Evolutionary conservation across 2,329 filamentous ascomycete species (phyloP).

Genomic region (Orbilia javanica): DNA sequence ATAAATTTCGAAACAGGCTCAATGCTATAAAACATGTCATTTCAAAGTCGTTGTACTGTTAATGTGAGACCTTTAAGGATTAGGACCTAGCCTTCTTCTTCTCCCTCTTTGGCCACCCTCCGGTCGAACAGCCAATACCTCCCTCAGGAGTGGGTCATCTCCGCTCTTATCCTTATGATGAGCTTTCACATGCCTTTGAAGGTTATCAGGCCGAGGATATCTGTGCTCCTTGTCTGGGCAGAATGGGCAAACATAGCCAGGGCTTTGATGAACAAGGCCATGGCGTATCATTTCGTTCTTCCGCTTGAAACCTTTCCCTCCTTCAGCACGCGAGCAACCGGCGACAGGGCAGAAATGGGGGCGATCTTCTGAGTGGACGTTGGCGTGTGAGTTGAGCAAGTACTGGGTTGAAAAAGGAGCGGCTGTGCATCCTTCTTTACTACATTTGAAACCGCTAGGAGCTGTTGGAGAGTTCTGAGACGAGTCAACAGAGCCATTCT

Average conservation of each 20-base stretch:
- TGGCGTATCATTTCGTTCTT: slow-evolving; percentile 81
- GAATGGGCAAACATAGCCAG: slow-evolving; percentile 95
- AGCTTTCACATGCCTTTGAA: slow-evolving; percentile 93
- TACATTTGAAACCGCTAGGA: slow-evolving; percentile 61
- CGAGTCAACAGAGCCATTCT: slow-evolving; percentile 49
- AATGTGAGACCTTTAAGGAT: slow-evolving; percentile 19
- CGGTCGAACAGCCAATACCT: slow-evolving; percentile 85
- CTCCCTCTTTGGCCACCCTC: slow-evolving; percentile 86
- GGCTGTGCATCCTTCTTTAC: slow-evolving; percentile 75
- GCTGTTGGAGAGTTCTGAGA: slow-evolving; percentile 44
- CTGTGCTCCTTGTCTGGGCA: slow-evolving; percentile 93
- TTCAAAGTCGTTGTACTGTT: slow-evolving; percentile 11
- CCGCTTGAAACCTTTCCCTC: slow-evolving; percentile 77
- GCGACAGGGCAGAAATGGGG: slow-evolving; percentile 76
- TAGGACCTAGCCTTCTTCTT: slow-evolving; percentile 68
- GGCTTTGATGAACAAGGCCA: slow-evolving; percentile 91
- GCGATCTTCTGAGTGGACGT: slow-evolving; percentile 75
- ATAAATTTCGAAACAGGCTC: slow-evolving; percentile 31
- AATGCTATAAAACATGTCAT: slow-evolving; percentile 22
- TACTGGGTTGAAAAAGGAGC: slow-evolving; percentile 80
- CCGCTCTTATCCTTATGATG: slow-evolving; percentile 92
- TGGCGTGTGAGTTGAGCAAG: slow-evolving; percentile 82
- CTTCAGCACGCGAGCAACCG: slow-evolving; percentile 74
- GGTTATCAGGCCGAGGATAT: slow-evolving; percentile 93
- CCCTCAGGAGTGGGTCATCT: slow-evolving; percentile 82